These are phyloP conservation scores for Suillus americanus DNA, from an alignment of 768 basidiomycete species.

Conservation along the genomic window DNA sequence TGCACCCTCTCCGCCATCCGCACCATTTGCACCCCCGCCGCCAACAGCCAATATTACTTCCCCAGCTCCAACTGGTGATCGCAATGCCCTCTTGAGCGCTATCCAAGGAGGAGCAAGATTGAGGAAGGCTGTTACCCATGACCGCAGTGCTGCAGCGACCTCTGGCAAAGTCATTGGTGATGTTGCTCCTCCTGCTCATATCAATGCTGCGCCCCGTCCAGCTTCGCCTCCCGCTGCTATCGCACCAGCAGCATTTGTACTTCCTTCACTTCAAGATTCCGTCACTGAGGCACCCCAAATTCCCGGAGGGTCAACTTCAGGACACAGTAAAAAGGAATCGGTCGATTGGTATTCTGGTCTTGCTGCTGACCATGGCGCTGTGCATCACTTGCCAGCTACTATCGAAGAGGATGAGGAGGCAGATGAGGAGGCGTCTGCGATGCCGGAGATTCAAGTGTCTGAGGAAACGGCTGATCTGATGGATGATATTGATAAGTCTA, in stretches of 20 bases:
- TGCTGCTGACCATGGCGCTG: slow-evolving; percentile 64
- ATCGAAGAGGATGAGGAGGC: slow-evolving; percentile 64
- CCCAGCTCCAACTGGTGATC: slow-evolving; percentile 43
- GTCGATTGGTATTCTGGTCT: slow-evolving; percentile 92
- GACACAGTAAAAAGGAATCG: slow-evolving; percentile 62
- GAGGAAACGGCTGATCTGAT: slow-evolving; percentile 51
- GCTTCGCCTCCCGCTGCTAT: slow-evolving; percentile 37
- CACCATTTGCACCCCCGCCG: slow-evolving; percentile 32
- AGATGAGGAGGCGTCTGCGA: slow-evolving; percentile 29
- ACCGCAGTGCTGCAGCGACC: slow-evolving; percentile 69
- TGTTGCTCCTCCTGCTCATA: slow-evolving; percentile 65
- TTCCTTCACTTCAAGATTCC: slow-evolving; percentile 22
- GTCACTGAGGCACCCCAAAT: slow-evolving; percentile 15
- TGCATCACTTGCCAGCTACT: slow-evolving; percentile 48
- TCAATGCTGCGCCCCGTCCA: slow-evolving; percentile 46
- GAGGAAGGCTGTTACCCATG: slow-evolving; percentile 76
- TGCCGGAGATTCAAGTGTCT: slow-evolving; percentile 61
- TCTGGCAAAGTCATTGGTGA: slow-evolving; percentile 83
- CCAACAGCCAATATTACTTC: slow-evolving; percentile 31
- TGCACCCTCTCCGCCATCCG: slow-evolving; percentile 34
- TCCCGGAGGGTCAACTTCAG: slow-evolving; percentile 16
- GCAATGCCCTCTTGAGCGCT: slow-evolving; percentile 67
- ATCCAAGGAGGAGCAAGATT: slow-evolving; percentile 79
- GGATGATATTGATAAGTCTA: slow-evolving; percentile 70
- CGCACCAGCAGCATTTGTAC: background rate